Evolutionary conservation across 1,139 yeast genomes (phyloP), one percentile per base, ranked within the genome.

Genomic region (Pichia sp.): DNA sequence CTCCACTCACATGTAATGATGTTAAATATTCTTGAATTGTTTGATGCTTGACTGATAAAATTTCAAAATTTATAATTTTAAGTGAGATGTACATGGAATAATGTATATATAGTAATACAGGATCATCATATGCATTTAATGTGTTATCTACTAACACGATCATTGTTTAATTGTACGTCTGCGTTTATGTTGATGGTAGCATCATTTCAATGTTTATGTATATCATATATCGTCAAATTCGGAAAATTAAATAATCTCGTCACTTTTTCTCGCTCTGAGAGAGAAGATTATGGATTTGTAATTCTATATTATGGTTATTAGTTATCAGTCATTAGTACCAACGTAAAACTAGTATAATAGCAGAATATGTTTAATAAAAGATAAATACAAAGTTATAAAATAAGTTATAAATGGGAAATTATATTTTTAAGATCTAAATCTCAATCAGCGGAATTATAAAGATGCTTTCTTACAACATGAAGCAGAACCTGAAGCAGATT

Each of bases 401-500:
- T 18, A 6, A 29, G 8, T n/a, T 19, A 14, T 31, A 31, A 30
- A 31, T 22, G 18, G 13, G 6, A 27, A n/a, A 27, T 16, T 1
- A 22, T 22, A 4, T 22, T 4, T 4, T 22, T 33, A 39, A 16
- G 3, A 18, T 13, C 22, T 8, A 39, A 14, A 39, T n/a, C 19
- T 31, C n/a, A 19, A 25, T 27, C 18, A 38, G 22, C 30, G 30
- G 5, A 18, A 30, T 49, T 47, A 55, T 44, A 55, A 52, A 14
- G 55, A 44, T 6, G 58, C 31, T n/a, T 54, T 54, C 67, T 76
- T 76, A 68, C 81, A 76, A 62, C 81, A 77, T 48, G 73, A 64
- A 10, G 58, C 45, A 38, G 59, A 34, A 25, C 50, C 46, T 6
- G 54, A 22, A 57, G 49, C 36, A 53, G 49, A 27, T 52, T 46